Evolutionary conservation across 2,329 filamentous ascomycete genomes (phyloP).

Genomic region (Diaporthe australafricana): DNA sequence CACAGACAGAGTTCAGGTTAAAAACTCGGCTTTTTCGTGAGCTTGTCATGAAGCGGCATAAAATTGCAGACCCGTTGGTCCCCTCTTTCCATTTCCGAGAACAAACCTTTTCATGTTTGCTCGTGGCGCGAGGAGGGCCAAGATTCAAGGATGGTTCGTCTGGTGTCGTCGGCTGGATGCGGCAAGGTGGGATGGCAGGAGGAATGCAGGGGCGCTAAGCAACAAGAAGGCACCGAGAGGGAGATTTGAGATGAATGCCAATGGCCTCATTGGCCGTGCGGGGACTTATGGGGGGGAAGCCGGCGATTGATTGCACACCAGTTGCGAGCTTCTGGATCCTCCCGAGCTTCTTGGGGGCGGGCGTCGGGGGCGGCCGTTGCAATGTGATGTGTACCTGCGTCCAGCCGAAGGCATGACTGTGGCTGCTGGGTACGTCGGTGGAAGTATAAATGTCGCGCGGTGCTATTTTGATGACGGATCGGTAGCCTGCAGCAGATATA

Average conservation of each 20-base stretch:
- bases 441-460: neutral
- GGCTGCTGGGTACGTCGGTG: too few species aligned
- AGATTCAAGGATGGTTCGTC: constrained; percentile 19
- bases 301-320: neutral
- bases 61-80: constrained; percentile 10
- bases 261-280: constrained; percentile 9
- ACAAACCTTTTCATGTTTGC: constrained; percentile 1
- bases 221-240: neutral
- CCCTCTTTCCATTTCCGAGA: constrained; percentile 16
- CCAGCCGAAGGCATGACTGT: constrained; percentile 15
- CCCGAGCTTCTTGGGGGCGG: neutral
- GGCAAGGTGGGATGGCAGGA: neutral
- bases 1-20: constrained; percentile 4
- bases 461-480: constrained; percentile 1
- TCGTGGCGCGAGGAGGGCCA: neutral
- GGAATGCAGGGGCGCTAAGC: neutral
- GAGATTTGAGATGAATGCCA: constrained; percentile 18
- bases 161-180: constrained; percentile 22
- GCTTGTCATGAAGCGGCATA: constrained; percentile 7
- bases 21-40: neutral
- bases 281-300: neutral
- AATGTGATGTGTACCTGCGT: constrained; percentile 23
- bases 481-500: constrained; percentile 19
- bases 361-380: neutral
- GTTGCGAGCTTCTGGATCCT: neutral